Evolutionary conservation across 2,329 filamentous ascomycete genomes (phyloP), one percentile per base, ranked within the genome.

Genomic region (Botrytis fabae): DNA sequence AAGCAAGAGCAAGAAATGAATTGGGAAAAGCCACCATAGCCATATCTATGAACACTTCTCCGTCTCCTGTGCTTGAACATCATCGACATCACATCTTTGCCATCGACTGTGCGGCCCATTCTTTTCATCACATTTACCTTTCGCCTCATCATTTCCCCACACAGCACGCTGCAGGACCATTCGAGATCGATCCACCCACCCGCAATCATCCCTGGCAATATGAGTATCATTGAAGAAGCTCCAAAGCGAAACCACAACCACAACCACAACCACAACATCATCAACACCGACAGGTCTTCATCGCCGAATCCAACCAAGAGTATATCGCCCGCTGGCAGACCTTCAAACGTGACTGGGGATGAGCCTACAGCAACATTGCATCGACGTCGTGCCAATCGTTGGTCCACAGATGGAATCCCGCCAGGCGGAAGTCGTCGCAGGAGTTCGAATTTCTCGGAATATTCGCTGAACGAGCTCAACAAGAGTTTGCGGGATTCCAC

Each of bases 361-460:
- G 78, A 79, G 40, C 71, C 76, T 65, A 57, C 69, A 57, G 46
- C 70, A 35, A 63, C 76, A 25, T 76, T 77, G 38, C 73, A 74
- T 62, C 71, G 77, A 44, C 75, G 74, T 64, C 75, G 78, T n/a
- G 72, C 76, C 51, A 78, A 75, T 69, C 73, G 77, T 73, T 77
- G 72, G 73, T 77, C 75, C 76, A 81, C 69, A 80, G 81, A 69
- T 72, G 77, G 71, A 72, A 77, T 64, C 78, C 81, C 75, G 42
- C 73, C 72, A 28, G 42, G 71, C 8, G 71, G 38, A n/a, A 71
- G 71, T 69, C 87, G 89, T 42, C 88, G 93, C 71, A 88, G 93
- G 75, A 93, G 92, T 83, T 96, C 93, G 51, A 90, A 90, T 65
- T 88, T 97, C 75, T 96, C 93, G 42, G 92, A 95, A 78, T 91